Base-by-base conservation (phyloP, 1,284 basidiomycete genomes). In the Sporisorium exsertum region DNA sequence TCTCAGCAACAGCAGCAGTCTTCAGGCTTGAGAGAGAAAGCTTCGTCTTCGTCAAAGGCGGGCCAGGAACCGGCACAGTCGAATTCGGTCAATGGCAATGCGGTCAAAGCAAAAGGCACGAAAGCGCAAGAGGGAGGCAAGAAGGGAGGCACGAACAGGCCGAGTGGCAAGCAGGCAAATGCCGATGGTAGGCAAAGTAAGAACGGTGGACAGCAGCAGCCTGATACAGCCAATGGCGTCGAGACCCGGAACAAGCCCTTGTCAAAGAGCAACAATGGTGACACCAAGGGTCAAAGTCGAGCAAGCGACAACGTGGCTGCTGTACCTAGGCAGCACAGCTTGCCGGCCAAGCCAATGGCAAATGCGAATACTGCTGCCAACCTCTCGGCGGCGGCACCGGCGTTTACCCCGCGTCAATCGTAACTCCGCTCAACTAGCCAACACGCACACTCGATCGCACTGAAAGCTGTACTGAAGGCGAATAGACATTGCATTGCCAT, bases 361-460 rank as follows among this genome's bases (percentile, higher is more conserved):
- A 29, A 47, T 12, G 27, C 49, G 29, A 50, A 5, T 33, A 10
- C 64, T 32, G 26, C 50, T 16, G 42, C 68, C 8, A 64, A 54
- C 10, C 56, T 72, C 10, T 71, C 69, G 27, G 64, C 59, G 5
- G 69, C 69, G 10, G 69, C 69, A 12, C 69, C 69, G 6, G 63
- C 59, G 8, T 72, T 72, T 18, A 65, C 47, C 7, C 69, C 64
- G 24, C 64, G 69, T 24, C 61, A 64, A 45, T 18, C 20, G 18
- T 63, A 51, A n/a, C n/a, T n/a, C n/a, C n/a, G n/a, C n/a, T n/a
- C n/a, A n/a, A n/a, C n/a, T n/a, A n/a, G n/a, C n/a, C n/a, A n/a
- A n/a, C n/a, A n/a, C n/a, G n/a, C n/a, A n/a, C n/a, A n/a, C n/a
- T n/a, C n/a, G n/a, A n/a, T n/a, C n/a, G n/a, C n/a, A n/a, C n/a